Base-by-base conservation (phyloP, 768 basidiomycete species). In the Leccinum obscurum region DNA sequence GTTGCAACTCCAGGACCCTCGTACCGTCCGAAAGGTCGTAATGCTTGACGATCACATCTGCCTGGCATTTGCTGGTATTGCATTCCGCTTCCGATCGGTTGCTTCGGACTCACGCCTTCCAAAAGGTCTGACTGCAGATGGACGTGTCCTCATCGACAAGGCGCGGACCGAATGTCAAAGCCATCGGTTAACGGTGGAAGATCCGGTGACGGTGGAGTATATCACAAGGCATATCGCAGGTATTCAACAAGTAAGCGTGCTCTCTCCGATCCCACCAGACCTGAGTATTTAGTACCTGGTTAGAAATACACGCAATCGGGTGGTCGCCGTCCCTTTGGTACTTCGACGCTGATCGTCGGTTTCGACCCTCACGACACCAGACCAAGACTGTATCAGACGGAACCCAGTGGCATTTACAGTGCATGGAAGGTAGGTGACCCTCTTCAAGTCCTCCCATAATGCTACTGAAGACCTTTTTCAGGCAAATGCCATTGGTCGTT, bases 1-100 rank as follows among this genome's bases (percentile, higher is more conserved):
- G 30, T 81, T 98, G 11, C 97, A 99, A 76, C 84, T 99, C 17
- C 97, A 99, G 80, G 97, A 99, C 76, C 95, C 97, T 7, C 84
- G 97, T 56, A 99, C 97, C 1, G 95, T 98, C 15, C 83, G 97
- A 56, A 99, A 99, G 76, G 95, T 98, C 8, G 97, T 92, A 59
- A 95, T 98, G 94, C 78, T 99, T 55, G 97, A 99, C 72, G 97
- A 99, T 72, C 97, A 99, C 71, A 77, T 99, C 59, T 98, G 95
- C 71, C 82, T 98, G 58, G 97, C 95, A 17, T 99, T 99, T 78
- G 95, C 97, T 61, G 97, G 96, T 97, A 68, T 60, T 85, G 70
- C 17, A 5, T n/a, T 24, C 5, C 26, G 37, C 20, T 48, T 32
- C 17, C 30, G 58, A 58, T 57, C 46, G 35, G 54, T 58, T 10